phyloP scores from a whole-genome alignment of 2,329 filamentous ascomycete species.

The Neonectria coccinea region DNA sequence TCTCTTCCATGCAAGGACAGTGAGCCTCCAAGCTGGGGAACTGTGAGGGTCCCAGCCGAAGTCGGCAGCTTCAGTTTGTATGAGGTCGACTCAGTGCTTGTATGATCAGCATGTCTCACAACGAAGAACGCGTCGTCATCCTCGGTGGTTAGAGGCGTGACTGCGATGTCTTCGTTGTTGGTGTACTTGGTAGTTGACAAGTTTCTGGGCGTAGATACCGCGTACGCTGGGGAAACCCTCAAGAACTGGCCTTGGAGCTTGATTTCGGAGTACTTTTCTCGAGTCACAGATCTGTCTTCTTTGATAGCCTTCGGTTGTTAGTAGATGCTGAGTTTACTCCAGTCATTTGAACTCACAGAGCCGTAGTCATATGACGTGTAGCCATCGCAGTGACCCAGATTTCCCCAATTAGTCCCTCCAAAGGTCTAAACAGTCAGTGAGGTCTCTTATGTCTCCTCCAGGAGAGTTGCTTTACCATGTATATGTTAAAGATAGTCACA shows the following conservation, averaged over 20 bases:
- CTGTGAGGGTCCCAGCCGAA: slow-evolving; percentile 59
- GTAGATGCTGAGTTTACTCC: accelerated
- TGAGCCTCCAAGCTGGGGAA: slow-evolving; percentile 69
- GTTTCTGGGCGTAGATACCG: slow-evolving; percentile 68
- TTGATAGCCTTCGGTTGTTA: slow-evolving; percentile 58
- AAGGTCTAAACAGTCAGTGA: slow-evolving; percentile 60
- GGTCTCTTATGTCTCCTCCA: accelerated
- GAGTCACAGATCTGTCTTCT: slow-evolving; percentile 74
- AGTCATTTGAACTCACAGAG: slow-evolving; percentile 46
- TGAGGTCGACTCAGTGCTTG: slow-evolving; percentile 64
- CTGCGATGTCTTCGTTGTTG: slow-evolving; percentile 62
- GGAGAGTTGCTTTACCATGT: slow-evolving; percentile 69
- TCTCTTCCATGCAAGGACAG: slow-evolving; percentile 72
- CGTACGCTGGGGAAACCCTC: slow-evolving; percentile 76
- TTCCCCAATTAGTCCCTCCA: slow-evolving; percentile 88
- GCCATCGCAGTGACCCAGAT: slow-evolving; percentile 75
- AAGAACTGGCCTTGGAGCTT: slow-evolving; percentile 83
- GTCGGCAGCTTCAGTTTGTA: slow-evolving; percentile 75
- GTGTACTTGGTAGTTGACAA: slow-evolving; percentile 64
- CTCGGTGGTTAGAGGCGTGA: slow-evolving; percentile 71
- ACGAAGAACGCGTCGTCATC: slow-evolving; percentile 71
- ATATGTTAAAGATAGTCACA: slow-evolving; percentile 76
- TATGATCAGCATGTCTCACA: slow-evolving; percentile 74
- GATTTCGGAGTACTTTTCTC: slow-evolving; percentile 83
- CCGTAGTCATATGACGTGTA: slow-evolving; percentile 71